Evolutionary conservation across 179 eudicot genomes (phyloP).

Genomic region (Patellifolia procumbens): DNA sequence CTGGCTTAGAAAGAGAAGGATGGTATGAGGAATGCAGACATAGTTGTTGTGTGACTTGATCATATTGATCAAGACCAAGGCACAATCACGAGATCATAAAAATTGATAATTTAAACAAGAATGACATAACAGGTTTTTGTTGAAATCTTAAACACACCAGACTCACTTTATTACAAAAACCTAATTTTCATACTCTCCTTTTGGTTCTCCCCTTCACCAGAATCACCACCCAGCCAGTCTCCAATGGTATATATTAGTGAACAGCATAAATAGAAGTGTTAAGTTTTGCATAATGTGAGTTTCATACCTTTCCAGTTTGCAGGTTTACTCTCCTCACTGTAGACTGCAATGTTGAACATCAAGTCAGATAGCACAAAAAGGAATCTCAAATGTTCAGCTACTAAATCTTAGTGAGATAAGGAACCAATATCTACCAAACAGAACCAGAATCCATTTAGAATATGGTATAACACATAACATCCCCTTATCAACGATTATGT

Average conservation of each 20-base stretch:
- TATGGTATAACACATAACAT: background rate
- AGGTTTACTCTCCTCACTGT: conserved; percentile 78
- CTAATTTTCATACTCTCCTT: background rate
- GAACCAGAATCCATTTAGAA: background rate
- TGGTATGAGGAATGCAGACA: background rate
- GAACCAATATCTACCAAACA: conserved; percentile 11
- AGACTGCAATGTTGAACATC: conserved; percentile 62
- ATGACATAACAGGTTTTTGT: no score
- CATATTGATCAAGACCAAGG: background rate
- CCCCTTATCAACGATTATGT: background rate
- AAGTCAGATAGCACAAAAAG: conserved; percentile 3
- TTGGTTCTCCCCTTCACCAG: background rate
- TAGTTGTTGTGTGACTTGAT: background rate
- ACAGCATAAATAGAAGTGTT: no score
- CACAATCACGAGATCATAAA: no score
- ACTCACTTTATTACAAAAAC: no score
- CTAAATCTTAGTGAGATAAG: background rate
- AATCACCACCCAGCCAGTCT: background rate
- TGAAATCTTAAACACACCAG: no score
- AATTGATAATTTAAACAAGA: no score
- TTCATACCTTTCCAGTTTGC: conserved; percentile 77
- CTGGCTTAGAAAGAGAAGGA: background rate
- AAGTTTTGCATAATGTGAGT: background rate
- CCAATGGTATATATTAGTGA: background rate
- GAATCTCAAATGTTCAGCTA: background rate